Evolutionary conservation across 176 grass and related monocot genomes (phyloP).

Genomic region (Poa annua): DNA sequence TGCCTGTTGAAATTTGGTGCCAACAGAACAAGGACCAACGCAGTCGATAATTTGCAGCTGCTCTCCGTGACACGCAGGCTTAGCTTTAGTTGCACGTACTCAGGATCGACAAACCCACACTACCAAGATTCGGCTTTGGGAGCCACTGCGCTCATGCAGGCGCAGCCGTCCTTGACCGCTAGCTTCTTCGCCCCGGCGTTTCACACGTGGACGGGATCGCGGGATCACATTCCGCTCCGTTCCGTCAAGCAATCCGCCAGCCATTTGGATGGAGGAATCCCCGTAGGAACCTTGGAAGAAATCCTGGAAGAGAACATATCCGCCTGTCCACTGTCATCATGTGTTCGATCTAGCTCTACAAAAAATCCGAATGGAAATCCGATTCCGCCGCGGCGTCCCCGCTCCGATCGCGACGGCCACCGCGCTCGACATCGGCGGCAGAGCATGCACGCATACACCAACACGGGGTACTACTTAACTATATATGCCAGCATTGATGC

Average conservation of each 20-base stretch:
- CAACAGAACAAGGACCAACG: too few species aligned
- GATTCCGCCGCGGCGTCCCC: background rate
- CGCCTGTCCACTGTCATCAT: background rate
- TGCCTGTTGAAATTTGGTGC: too few species aligned
- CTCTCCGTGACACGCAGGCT: too few species aligned
- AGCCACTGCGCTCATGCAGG: background rate
- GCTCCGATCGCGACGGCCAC: conserved; percentile 10
- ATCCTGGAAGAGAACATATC: background rate
- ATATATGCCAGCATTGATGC: conserved; percentile 14
- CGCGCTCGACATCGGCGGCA: background rate
- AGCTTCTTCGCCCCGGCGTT: background rate
- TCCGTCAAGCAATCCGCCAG: background rate
- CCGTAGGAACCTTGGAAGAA: background rate
- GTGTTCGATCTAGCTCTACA: background rate
- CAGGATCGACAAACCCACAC: too few species aligned
- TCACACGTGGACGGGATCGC: background rate
- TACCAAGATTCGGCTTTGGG: background rate
- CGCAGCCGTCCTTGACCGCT: conserved; percentile 16
- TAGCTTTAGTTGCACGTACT: too few species aligned
- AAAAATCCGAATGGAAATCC: background rate
- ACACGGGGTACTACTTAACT: too few species aligned
- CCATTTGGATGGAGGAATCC: background rate
- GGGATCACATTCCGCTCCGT: background rate
- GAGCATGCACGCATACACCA: background rate
- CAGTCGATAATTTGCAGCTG: too few species aligned